Percentiles rank a stretch among this genome's conserved stretches.
These are phyloP conservation scores for Luffa aegyptiaca DNA, from an alignment of 306 rosid species.

Conservation along the genomic window DNA sequence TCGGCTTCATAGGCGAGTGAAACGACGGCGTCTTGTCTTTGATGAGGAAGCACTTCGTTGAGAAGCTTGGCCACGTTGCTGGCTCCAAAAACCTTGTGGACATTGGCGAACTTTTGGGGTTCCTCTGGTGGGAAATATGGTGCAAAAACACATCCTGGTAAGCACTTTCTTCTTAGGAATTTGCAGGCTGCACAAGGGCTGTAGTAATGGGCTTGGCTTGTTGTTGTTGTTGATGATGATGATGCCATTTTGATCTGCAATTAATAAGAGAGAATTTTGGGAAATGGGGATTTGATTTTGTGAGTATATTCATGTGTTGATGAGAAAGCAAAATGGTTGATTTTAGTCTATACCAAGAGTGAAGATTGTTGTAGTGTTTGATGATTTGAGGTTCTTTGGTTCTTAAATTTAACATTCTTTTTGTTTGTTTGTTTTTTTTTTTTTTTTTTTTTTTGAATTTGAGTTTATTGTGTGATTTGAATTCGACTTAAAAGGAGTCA, in stretches of 20 bases:
- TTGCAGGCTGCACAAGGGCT: conserved; percentile 97
- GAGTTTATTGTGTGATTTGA: background rate
- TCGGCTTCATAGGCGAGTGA: conserved; percentile 92
- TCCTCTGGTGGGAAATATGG: conserved; percentile 97
- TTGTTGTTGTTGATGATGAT: conserved; percentile 15
- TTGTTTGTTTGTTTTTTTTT: background rate
- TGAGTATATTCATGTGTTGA: too few species aligned
- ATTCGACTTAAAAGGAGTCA: too few species aligned
- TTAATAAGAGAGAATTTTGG: too few species aligned
- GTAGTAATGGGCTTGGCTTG: conserved; percentile 25
- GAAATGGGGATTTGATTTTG: too few species aligned
- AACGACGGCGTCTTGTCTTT: conserved; percentile 84
- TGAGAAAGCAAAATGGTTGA: background rate
- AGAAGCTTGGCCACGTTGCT: conserved; percentile 93
- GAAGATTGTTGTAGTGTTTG: background rate
- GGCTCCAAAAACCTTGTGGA: conserved; percentile 93
- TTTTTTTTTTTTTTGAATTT: background rate
- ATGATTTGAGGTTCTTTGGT: background rate
- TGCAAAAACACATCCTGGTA: conserved; percentile 79
- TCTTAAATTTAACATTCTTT: background rate
- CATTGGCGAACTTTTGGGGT: conserved; percentile 86
- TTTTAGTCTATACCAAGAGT: background rate
- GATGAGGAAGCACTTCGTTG: conserved; percentile 83
- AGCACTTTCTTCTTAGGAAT: conserved; percentile 84
- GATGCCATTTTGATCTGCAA: conserved; percentile 26